phyloP scores from a whole-genome alignment of 2,329 filamentous ascomycete species.

The Conoideocrella luteorostrata region DNA sequence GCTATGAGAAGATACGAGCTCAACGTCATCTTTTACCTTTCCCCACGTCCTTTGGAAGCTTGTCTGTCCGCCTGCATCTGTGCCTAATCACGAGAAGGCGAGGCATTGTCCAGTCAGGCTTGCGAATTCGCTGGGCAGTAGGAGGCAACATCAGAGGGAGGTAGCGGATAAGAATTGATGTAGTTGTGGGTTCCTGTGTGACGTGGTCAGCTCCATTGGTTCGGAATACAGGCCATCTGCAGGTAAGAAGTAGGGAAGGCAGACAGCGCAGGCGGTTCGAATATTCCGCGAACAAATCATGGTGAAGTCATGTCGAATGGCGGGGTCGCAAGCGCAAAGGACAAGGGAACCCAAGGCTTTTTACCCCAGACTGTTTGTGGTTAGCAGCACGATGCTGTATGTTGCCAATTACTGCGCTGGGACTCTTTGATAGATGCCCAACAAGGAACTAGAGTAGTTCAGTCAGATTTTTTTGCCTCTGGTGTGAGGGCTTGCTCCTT shows the following conservation, averaged over 20 bases:
- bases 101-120: slow-evolving; percentile 3
- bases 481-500: too few relatives aligned
- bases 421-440: slow-evolving; percentile 4
- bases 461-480: too few relatives aligned
- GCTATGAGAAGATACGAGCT: neutral
- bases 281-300: neutral
- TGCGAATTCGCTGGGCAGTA: neutral
- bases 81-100: slow-evolving; percentile 7
- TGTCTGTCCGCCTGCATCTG: slow-evolving; percentile 2
- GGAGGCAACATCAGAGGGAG: neutral
- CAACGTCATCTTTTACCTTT: neutral
- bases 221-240: slow-evolving; percentile 1
- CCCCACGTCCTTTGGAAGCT: neutral
- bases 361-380: slow-evolving; percentile 5
- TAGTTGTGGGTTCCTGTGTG: slow-evolving; percentile 8
- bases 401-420: neutral
- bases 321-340: neutral
- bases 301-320: neutral
- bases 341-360: neutral
- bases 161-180: neutral
- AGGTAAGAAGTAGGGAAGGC: neutral
- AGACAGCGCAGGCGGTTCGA: neutral
- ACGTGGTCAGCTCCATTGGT: slow-evolving; percentile 11
- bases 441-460: too few relatives aligned
- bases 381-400: neutral